These are phyloP conservation scores for Pichia sp. DNA, from an alignment of 1,139 yeast species.

Conservation along the genomic window DNA sequence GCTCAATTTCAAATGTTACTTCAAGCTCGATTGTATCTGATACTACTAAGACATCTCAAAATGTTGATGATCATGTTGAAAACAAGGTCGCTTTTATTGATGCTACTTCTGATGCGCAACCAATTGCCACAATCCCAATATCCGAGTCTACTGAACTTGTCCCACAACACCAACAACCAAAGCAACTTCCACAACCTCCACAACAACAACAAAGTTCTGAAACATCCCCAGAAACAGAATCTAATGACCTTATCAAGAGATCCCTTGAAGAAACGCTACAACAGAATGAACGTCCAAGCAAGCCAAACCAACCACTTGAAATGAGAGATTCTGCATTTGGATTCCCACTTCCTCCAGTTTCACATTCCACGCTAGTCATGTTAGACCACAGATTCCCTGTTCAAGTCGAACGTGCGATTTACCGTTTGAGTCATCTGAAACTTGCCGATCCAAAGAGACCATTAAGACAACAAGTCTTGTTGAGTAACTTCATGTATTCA, in stretches of 20 bases:
- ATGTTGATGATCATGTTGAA: background rate
- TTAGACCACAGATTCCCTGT: conserved; percentile 85
- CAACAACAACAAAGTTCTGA: background rate
- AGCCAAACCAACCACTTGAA: conserved; percentile 68
- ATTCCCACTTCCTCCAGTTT: conserved; percentile 79
- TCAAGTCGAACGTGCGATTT: conserved; percentile 94
- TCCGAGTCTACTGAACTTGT: background rate
- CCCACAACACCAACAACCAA: conserved; percentile 8
- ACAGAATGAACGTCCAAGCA: conserved; percentile 30
- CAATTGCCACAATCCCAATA: background rate
- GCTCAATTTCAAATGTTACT: no score
- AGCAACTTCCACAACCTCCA: background rate
- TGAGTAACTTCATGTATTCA: conserved; percentile 97
- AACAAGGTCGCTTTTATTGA: background rate
- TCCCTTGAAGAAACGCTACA: conserved; percentile 27
- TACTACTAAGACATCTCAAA: background rate
- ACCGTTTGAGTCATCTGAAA: conserved; percentile 86
- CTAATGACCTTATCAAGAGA: conserved; percentile 25
- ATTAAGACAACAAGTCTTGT: conserved; percentile 82
- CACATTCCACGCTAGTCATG: conserved; percentile 74
- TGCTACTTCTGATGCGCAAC: background rate
- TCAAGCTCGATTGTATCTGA: background rate
- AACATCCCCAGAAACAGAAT: conserved; percentile 18
- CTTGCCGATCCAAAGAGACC: conserved; percentile 93
- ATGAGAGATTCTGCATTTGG: conserved; percentile 85